These are phyloP conservation scores for Zymoseptoria crescenta DNA, from an alignment of 2,329 filamentous ascomycete species.

Conservation along the genomic window DNA sequence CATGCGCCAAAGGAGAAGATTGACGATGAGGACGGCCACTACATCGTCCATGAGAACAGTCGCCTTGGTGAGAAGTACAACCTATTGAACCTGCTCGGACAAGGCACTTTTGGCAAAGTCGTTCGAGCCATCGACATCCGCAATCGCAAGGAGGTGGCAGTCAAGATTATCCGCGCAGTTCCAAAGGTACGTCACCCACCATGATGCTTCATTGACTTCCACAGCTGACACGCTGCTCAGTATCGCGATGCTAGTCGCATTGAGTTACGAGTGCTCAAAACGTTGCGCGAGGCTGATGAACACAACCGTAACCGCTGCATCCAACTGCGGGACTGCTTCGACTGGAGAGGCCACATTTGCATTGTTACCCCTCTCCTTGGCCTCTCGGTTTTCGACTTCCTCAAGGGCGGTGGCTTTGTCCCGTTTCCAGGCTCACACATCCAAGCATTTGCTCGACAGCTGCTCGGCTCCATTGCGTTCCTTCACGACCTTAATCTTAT, in stretches of 20 bases:
- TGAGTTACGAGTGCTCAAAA: slow-evolving; percentile 85
- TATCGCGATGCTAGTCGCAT: slow-evolving; percentile 95
- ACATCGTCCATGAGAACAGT: slow-evolving; percentile 82
- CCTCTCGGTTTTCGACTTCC: slow-evolving; percentile 95
- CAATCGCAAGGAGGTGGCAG: slow-evolving; percentile 73
- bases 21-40: slow-evolving; percentile 95
- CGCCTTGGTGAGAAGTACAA: slow-evolving; percentile 83
- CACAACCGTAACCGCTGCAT: slow-evolving; percentile 95
- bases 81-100: slow-evolving; percentile 81
- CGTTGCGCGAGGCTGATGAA: slow-evolving; percentile 81
- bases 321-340: slow-evolving; percentile 91
- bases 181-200: slow-evolving; percentile 53
- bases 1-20: slow-evolving; percentile 53
- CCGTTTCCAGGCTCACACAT: slow-evolving; percentile 98
- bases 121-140: slow-evolving; percentile 81
- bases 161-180: slow-evolving; percentile 97
- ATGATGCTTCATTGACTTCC: background rate
- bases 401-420: slow-evolving; percentile 91
- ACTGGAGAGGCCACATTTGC: slow-evolving; percentile 95
- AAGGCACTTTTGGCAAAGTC: slow-evolving; percentile 97
- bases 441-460: slow-evolving; percentile 87
- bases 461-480: slow-evolving; percentile 97
- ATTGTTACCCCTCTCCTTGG: slow-evolving; percentile 70
- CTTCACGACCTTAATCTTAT: slow-evolving; percentile 95
- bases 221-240: slow-evolving; percentile 15